A percentile compares a stretch with the other conserved stretches of the same genome.
Conservation (phyloP, 176 grass and related monocot genomes). For the Aegilops longissima region DNA sequence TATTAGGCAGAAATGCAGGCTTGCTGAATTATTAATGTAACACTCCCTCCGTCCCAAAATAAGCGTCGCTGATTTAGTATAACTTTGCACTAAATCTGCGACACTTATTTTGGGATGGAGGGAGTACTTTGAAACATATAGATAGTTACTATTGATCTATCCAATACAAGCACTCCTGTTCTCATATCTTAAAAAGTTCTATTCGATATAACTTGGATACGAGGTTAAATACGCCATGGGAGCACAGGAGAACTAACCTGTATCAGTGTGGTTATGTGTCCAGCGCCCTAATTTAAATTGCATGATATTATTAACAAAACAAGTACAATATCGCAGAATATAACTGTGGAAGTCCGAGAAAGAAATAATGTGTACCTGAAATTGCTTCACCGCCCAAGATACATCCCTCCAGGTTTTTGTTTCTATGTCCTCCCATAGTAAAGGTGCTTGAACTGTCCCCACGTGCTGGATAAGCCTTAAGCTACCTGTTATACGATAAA, state of each 20-base stretch:
- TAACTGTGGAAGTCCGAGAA: not conserved
- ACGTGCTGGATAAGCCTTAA: constrained; percentile 90
- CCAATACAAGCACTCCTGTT: not conserved
- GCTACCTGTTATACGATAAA: constrained; percentile 58
- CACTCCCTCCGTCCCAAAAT: no score
- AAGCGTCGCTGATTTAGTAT: no score
- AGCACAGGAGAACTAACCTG: constrained; percentile 47
- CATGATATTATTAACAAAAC: constrained; percentile 32
- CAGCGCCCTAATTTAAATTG: constrained; percentile 62
- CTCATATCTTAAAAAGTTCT: not conserved
- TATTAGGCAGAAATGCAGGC: not conserved
- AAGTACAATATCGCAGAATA: not conserved
- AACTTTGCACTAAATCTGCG: no score
- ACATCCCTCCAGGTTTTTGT: constrained; percentile 62
- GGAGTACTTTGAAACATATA: not conserved
- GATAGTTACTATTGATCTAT: not conserved
- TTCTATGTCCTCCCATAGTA: constrained; percentile 45
- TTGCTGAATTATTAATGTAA: not conserved
- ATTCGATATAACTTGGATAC: not conserved
- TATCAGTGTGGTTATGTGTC: constrained; percentile 71
- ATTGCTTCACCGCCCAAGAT: constrained; percentile 60
- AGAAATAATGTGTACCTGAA: constrained; percentile 48
- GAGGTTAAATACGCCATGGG: not conserved
- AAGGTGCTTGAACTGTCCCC: constrained; percentile 64
- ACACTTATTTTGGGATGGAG: no score